Percentiles rank a stretch among this genome's conserved stretches.
phyloP scores from a whole-genome alignment of 2,329 filamentous ascomycete species.

The Fusarium albidum region DNA sequence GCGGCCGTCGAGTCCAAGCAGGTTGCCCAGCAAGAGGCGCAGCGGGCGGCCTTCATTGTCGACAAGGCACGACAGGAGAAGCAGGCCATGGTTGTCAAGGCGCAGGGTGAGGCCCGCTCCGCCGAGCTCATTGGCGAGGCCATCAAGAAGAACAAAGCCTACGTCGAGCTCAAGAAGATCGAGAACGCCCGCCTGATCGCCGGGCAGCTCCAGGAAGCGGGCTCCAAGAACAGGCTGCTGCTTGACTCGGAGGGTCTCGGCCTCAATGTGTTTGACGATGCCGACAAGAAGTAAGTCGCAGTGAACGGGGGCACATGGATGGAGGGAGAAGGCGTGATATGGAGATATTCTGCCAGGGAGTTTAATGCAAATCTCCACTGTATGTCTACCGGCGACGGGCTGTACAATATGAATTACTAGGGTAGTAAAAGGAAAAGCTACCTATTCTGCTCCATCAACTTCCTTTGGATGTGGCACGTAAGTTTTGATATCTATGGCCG shows the following conservation, averaged over 20 bases:
- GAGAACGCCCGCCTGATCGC: conserved; percentile 95
- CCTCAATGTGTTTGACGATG: conserved; percentile 77
- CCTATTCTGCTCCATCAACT: conserved; percentile 35
- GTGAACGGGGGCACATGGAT: neutral
- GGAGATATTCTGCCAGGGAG: conserved; percentile 20
- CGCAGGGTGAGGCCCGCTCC: conserved; percentile 98
- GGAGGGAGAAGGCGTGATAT: conserved; percentile 5
- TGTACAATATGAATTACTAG: conserved; percentile 43
- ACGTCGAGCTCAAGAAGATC: conserved; percentile 96
- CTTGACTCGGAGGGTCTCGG: conserved; percentile 91
- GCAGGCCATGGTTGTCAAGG: conserved; percentile 97
- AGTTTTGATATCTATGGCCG: neutral
- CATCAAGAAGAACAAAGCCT: conserved; percentile 99
- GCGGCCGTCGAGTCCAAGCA: conserved; percentile 78
- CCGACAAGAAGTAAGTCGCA: conserved; percentile 52
- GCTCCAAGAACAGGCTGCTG: conserved; percentile 91
- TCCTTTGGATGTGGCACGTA: too few relatives aligned
- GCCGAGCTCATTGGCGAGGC: conserved; percentile 98
- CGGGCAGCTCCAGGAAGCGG: conserved; percentile 83
- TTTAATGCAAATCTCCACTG: conserved; percentile 55
- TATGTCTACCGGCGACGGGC: conserved; percentile 46
- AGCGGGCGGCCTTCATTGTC: conserved; percentile 95
- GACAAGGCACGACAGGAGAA: conserved; percentile 99
- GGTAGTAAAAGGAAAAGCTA: conserved; percentile 33
- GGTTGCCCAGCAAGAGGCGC: conserved; percentile 89